Base-by-base conservation (phyloP, 1,284 basidiomycete genomes). In the Takashimella koratensis region DNA sequence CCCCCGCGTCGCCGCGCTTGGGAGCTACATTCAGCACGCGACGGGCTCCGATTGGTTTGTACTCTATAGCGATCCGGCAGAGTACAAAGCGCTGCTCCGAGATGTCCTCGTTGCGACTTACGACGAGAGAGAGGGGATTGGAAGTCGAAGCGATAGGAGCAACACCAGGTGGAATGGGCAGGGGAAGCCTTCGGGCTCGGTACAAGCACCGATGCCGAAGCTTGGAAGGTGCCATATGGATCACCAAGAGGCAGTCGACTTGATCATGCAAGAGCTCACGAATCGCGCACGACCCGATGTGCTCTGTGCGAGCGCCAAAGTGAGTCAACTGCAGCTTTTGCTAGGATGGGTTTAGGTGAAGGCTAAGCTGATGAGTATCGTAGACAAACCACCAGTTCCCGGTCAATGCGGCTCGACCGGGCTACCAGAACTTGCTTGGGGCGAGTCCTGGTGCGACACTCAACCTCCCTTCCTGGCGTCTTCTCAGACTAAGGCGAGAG, bases 161-260 rank as follows among this genome's bases (percentile, higher is more conserved):
- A 2, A 21, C 8, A 30, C 4, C 52, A 45, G 13, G 19, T 21
- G 20, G 20, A 40, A 21, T 42, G 25, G 24, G 8, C 26, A 23
- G 43, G 26, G 27, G 23, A n/a, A n/a, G n/a, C n/a, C n/a, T n/a
- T n/a, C n/a, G n/a, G n/a, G n/a, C n/a, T n/a, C n/a, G n/a, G n/a
- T n/a, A n/a, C n/a, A n/a, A n/a, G n/a, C n/a, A n/a, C n/a, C n/a
- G n/a, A n/a, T n/a, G n/a, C n/a, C n/a, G n/a, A 36, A 19, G 36
- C 19, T 41, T 53, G 41, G 21, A 53, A 10, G 48, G 53, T 11
- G 45, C 64, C 2, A n/a, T 22, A 21, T 8, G 8, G 10, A 11
- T 16, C 68, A 71, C 47, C 66, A 68, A 42, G 68, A 70, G 44
- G 57, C 54, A 0, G 62, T 73, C 13, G 67, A 74, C 49, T 47